Percentiles rank a stretch among this genome's conserved stretches.
phyloP scores from a whole-genome alignment of 768 basidiomycete species.

The Tulasnella sp. region DNA sequence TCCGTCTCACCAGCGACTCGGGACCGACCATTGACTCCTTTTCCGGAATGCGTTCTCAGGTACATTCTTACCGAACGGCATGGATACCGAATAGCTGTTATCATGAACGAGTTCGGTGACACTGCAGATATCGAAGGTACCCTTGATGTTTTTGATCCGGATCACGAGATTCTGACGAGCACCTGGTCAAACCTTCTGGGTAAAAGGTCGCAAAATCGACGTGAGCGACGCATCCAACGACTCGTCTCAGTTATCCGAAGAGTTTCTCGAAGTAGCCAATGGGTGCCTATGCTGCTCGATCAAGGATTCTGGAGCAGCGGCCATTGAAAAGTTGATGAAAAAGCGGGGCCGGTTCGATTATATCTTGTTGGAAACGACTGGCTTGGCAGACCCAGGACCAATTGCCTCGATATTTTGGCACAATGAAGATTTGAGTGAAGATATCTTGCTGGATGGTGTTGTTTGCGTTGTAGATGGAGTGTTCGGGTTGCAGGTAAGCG shows the following conservation, averaged over 20 bases:
- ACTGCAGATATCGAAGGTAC: slow-evolving; percentile 93
- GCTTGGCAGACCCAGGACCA: slow-evolving; percentile 76
- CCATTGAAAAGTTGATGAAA: slow-evolving; percentile 87
- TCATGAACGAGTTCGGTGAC: slow-evolving; percentile 98
- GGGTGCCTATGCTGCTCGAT: slow-evolving; percentile 98
- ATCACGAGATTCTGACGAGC: not conserved
- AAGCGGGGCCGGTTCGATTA: slow-evolving; percentile 87
- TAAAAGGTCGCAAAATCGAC: slow-evolving; percentile 74
- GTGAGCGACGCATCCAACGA: slow-evolving; percentile 48
- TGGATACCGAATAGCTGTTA: slow-evolving; percentile 93
- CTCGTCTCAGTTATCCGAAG: slow-evolving; percentile 66
- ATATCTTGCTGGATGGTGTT: slow-evolving; percentile 60
- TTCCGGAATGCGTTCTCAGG: slow-evolving; percentile 21
- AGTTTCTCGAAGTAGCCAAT: slow-evolving; percentile 87
- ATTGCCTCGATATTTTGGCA: slow-evolving; percentile 56
- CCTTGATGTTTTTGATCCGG: slow-evolving; percentile 17
- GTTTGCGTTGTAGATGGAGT: slow-evolving; percentile 87
- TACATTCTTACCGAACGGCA: slow-evolving; percentile 88
- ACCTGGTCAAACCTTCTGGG: not conserved
- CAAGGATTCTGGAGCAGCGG: slow-evolving; percentile 86
- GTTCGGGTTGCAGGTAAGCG: slow-evolving; percentile 55
- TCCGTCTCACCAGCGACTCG: slow-evolving; percentile 4
- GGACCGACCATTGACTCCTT: slow-evolving; percentile 3
- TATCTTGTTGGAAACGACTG: slow-evolving; percentile 92
- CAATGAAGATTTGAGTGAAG: slow-evolving; percentile 37